Evolutionary conservation across 129 eudicot species (phyloP), one percentile per base, ranked within the genome.

Genomic region (Oenanthe sinensis): DNA sequence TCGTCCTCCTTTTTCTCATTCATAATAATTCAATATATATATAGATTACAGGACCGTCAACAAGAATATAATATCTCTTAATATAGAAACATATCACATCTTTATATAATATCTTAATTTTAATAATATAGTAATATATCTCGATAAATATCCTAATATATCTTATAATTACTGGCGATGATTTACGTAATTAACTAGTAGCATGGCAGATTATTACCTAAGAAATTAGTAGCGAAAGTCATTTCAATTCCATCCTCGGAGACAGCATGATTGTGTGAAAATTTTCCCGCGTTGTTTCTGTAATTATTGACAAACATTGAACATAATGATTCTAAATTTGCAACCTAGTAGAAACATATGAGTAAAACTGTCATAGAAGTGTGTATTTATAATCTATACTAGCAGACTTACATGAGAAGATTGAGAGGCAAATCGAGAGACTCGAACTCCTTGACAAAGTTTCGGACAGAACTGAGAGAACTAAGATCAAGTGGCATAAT

Each of bases 231-330:
- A 0, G 99, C 99, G 60, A 96, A 96, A 39, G 99, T 90, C 99
- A 92, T 90, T 86, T 96, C 99, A 24, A 92, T 79, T 42, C 97
- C 97, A 45, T 96, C 99, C 72, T 90, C 97, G 0, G 99, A 86
- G 80, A 92, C 77, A 39, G 81, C 89, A 65, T 90, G 88, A 37
- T 85, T 86, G 74, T 85, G 84, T 13, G 97, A 81, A 81, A 96
- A 96, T 83, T 89, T 96, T 3, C 99, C 99, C 28, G 99, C 99
- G 80, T 96, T 96, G 79, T 95, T 95, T 84, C 99, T 95, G 80
- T 65, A 62, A 74, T 67, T 30, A 12, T 62, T 33, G 17, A 24
- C 0, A 26, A 12, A 62, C 4, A 8, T n/a, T 24, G 0, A n/a
- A 62, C 36, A 26, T 24, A 62, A 62, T 9, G 36, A 16, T 62